Percentiles rank a stretch among this genome's conserved stretches.
Conservation (phyloP, 1,139 yeast species). For the Yamadazyma atmosphaerica region DNA sequence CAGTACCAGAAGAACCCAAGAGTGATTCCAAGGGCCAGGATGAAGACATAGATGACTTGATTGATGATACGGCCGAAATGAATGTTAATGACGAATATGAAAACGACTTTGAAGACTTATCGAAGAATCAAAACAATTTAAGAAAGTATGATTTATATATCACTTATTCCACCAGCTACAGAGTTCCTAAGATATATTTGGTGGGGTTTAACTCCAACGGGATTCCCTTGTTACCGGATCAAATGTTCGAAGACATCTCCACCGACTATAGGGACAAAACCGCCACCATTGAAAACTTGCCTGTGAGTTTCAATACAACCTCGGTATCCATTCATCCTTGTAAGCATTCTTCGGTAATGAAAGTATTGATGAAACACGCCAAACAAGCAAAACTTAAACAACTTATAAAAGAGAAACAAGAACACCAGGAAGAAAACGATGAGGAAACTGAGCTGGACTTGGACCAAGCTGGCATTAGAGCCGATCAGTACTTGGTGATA, state of each 20-base stretch:
- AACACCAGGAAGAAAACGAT: slow-evolving; percentile 17
- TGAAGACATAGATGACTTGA: slow-evolving; percentile 42
- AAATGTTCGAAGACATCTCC: slow-evolving; percentile 93
- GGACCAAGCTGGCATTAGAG: slow-evolving; percentile 54
- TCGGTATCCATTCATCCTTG: slow-evolving; percentile 96
- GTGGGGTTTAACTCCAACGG: slow-evolving; percentile 88
- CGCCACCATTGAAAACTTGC: slow-evolving; percentile 92
- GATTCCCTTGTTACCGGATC: slow-evolving; percentile 78
- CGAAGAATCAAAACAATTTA: slow-evolving; percentile 36
- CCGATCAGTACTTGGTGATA: slow-evolving; percentile 85
- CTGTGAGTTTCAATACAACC: slow-evolving; percentile 75
- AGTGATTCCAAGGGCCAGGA: slow-evolving; percentile 20
- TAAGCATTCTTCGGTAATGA: slow-evolving; percentile 93
- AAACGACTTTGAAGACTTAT: slow-evolving; percentile 36
- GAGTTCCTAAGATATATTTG: slow-evolving; percentile 92
- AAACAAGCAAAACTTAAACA: slow-evolving; percentile 16
- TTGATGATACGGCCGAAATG: slow-evolving; percentile 37
- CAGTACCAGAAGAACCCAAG: slow-evolving; percentile 9
- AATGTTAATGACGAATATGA: slow-evolving; percentile 30
- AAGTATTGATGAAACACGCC: slow-evolving; percentile 68
- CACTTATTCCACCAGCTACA: slow-evolving; percentile 88
- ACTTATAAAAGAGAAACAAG: neutral
- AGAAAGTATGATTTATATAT: slow-evolving; percentile 87
- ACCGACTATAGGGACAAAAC: slow-evolving; percentile 93
- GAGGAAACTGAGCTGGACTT: slow-evolving; percentile 27